Evolutionary conservation across 805 yeast genomes (phyloP), one percentile per base, ranked within the genome.

Genomic region (Danielozyma ontarioensis): DNA sequence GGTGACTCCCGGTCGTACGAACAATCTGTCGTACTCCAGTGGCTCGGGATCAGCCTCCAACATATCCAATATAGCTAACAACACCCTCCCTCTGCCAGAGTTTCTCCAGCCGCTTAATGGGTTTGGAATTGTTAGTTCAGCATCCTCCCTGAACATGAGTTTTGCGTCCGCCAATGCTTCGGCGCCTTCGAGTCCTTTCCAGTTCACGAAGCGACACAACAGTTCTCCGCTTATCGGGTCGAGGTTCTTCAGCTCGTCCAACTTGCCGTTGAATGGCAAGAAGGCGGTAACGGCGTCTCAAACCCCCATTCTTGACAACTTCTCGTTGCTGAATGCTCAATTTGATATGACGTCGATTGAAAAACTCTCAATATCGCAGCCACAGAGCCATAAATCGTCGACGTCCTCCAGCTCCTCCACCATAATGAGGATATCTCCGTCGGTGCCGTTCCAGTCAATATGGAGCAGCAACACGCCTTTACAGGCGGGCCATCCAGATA

Each of bases 141-240:
- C n/a, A n/a, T n/a, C n/a, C n/a, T n/a, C 22, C 22, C 22, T 19
- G 22, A 10, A 10, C 18, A 24, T 31, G 23, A 22, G 28, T 14
- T 14, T 23, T 15, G 19, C 30, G 28, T 13, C 23, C 21, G 18
- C 19, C 15, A 29, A 23, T 13, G 15, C 34, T 14, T 17, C 31
- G n/a, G 28, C 29, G 7, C 31, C 18, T 28, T 28, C 29, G 12
- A 29, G 18, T 26, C 34, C 23, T 16, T 26, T 23, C 7, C 15
- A 19, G 12, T 28, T 15, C 19, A 18, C 37, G 21, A 40, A 34
- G 28, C 29, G 46, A 15, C 46, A 42, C 29, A 35, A 42, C 30
- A 40, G 41, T 15, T 43, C 45, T 10, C 49, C 47, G 11, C 31
- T 44, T 35, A 39, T 41, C 4, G 48, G 47, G 8, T 31, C 39